A percentile compares a stretch with the other conserved stretches of the same genome.
Evolutionary conservation across 768 basidiomycete genomes (phyloP).

Genomic region (Leccinum subgranulosum): DNA sequence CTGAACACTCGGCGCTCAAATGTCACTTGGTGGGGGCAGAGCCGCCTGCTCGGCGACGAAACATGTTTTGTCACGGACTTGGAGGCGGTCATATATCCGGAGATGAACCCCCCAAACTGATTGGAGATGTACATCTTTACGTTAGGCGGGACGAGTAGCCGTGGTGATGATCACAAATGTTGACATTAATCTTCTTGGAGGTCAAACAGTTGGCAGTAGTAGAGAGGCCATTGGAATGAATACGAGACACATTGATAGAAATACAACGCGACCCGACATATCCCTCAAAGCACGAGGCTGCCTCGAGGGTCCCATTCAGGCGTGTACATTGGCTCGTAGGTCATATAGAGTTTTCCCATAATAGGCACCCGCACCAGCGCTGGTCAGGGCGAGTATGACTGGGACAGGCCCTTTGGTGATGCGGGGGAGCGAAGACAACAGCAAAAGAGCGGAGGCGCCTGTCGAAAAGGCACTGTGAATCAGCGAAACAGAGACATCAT

Average conservation of each 20-base stretch:
- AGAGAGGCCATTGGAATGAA: not conserved
- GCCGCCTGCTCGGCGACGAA: constrained; percentile 1
- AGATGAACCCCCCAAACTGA: not conserved
- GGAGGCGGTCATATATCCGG: constrained; percentile 1
- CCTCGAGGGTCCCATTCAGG: constrained; percentile 2
- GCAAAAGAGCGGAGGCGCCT: constrained; percentile 76
- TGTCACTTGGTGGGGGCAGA: not conserved
- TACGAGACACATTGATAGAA: constrained; percentile 1
- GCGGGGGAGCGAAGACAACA: constrained; percentile 73
- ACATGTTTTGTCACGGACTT: constrained; percentile 1
- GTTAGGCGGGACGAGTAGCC: not conserved
- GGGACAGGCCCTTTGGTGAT: constrained; percentile 74
- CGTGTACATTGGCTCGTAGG: constrained; percentile 20
- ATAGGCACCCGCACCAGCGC: constrained; percentile 59
- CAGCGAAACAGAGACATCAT: not conserved
- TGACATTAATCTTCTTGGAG: not conserved
- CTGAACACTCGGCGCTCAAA: not conserved
- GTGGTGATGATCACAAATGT: not conserved
- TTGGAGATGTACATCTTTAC: constrained; percentile 16
- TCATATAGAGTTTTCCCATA: constrained; percentile 60
- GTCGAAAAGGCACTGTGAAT: not conserved
- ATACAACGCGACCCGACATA: constrained; percentile 8
- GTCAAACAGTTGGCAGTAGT: not conserved
- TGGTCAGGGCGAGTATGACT: constrained; percentile 55
- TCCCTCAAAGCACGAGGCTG: not conserved